These are phyloP conservation scores for Colletotrichum neosansevieriae DNA, from an alignment of 2,329 filamentous ascomycete species.

Conservation along the genomic window DNA sequence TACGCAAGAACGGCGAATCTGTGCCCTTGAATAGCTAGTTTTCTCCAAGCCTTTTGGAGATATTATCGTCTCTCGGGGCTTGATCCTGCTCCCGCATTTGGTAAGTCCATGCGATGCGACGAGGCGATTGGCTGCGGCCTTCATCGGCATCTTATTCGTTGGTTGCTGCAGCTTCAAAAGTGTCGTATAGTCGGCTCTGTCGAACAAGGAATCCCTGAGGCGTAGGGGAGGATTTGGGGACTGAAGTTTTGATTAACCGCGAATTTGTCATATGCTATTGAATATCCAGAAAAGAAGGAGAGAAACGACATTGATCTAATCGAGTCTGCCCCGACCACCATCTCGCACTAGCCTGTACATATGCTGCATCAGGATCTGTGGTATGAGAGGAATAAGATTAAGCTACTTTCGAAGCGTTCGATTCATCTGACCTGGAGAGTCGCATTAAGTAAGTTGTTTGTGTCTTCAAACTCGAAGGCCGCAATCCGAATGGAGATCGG, in stretches of 20 bases:
- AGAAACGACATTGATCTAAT: background rate
- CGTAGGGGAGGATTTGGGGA: no score
- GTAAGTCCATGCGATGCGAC: constrained; percentile 33
- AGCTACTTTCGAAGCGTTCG: constrained; percentile 5
- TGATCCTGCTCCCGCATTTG: constrained; percentile 9
- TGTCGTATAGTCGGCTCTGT: background rate
- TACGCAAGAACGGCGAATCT: background rate
- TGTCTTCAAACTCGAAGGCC: background rate
- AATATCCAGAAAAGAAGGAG: no score
- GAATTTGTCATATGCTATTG: no score
- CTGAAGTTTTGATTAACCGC: no score
- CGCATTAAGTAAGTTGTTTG: background rate
- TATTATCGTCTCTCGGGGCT: background rate
- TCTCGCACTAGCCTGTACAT: constrained; percentile 1
- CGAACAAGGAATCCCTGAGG: background rate
- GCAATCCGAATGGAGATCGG: background rate
- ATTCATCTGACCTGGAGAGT: constrained; percentile 13
- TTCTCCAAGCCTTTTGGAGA: constrained; percentile 27
- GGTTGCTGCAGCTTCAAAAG: background rate
- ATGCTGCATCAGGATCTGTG: background rate
- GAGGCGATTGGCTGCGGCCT: constrained; percentile 17
- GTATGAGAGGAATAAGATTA: background rate
- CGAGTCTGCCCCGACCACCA: background rate
- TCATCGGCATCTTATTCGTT: background rate
- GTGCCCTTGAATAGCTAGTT: constrained; percentile 4